Base-by-base conservation (phyloP, 176 grass and related monocot genomes). In the Oryza longistaminata region DNA sequence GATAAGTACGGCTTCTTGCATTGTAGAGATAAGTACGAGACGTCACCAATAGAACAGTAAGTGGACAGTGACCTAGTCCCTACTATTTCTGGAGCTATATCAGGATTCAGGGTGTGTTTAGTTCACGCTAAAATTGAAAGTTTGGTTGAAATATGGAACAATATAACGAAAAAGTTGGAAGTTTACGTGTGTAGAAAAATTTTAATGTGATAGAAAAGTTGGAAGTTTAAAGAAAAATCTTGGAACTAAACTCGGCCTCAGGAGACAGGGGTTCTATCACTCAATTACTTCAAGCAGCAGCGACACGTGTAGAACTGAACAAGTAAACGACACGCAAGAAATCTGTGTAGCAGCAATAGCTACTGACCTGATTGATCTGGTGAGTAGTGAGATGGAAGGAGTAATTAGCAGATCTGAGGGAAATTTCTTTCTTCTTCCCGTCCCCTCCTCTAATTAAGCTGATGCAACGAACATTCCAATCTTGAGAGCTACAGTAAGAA, bases 41-140 rank as follows among this genome's bases (percentile, higher is more conserved):
- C 46, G 60, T 83, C 84, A 42, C 74, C 74, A 83, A 87, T 87
- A 79, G 46, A 87, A 74, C 79, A 79, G 46, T 87, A 37, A 61
- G n/a, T 68, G 10, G 14, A 90, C 79, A 83, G 61, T 71, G 68
- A 78, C 88, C 35, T 75, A 89, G 68, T 67, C 69, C 72, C 67
- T 66, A 82, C 53, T 79, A 14, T 40, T 50, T 76, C 17, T 55
- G 65, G 77, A 70, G 64, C 43, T 80, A 70, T 80, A 70, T 40
- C 35, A 43, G 22, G 31, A 83, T 8, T 74, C 53, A 37, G 60
- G 22, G n/a, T n/a, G n/a, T n/a, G n/a, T n/a, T n/a, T n/a, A n/a
- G n/a, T n/a, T n/a, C n/a, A n/a, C n/a, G n/a, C n/a, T n/a, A n/a
- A n/a, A n/a, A n/a, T n/a, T n/a, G n/a, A n/a, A n/a, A n/a, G n/a